phyloP scores from a whole-genome alignment of 2,329 filamentous ascomycete genomes.

The Fusarium bactridioides region DNA sequence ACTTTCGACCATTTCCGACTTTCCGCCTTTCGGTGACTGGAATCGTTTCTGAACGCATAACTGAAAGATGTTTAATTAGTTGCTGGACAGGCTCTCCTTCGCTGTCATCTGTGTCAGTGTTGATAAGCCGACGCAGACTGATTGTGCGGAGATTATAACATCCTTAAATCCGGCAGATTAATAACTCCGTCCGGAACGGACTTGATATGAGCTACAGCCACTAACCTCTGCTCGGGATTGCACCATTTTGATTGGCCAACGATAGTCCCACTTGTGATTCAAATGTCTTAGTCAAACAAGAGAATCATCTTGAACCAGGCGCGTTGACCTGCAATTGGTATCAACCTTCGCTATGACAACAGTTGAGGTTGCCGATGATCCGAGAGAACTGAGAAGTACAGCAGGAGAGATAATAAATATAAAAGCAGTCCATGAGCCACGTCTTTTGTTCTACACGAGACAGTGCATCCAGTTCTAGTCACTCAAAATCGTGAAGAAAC shows the following conservation, averaged over 20 bases:
- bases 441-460: neutral
- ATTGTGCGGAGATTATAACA: accelerated
- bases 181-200: neutral
- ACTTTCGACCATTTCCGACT: neutral
- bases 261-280: accelerated
- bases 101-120: neutral
- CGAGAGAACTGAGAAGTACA: too few species aligned
- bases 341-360: accelerated
- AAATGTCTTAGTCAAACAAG: neutral
- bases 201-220: neutral
- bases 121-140: neutral
- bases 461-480: neutral
- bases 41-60: neutral
- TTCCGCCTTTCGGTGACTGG: accelerated
- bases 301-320: accelerated
- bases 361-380: neutral
- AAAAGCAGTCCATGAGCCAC: neutral
- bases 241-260: neutral
- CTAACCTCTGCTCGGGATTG: neutral
- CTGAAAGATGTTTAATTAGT: accelerated
- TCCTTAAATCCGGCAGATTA: neutral
- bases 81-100: too few species aligned
- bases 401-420: accelerated
- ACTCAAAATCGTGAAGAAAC: too few species aligned
- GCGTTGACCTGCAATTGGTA: accelerated